Evolutionary conservation across 306 rosid genomes (phyloP).

Genomic region (Sophora flavescens): DNA sequence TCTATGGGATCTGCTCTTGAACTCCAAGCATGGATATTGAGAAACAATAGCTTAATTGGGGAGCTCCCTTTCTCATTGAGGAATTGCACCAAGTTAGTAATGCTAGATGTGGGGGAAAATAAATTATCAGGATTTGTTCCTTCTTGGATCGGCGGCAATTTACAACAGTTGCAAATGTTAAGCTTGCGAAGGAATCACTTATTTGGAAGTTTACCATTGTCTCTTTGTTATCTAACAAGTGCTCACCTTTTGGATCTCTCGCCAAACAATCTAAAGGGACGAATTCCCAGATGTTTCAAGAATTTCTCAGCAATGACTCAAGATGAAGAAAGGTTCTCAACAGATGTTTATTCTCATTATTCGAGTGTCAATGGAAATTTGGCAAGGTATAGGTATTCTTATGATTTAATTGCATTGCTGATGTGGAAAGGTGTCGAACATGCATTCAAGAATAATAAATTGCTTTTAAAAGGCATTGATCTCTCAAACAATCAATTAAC

Average conservation of each 20-base stretch:
- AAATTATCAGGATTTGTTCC: slow-evolving; percentile 5
- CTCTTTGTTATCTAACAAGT: slow-evolving; percentile 9
- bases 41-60: slow-evolving; percentile 27
- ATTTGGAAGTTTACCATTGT: background rate
- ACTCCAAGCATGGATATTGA: background rate
- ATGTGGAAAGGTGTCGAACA: slow-evolving; percentile 39
- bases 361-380: too few species aligned
- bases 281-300: slow-evolving; percentile 10
- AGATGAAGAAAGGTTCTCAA: too few species aligned
- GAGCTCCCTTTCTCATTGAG: background rate
- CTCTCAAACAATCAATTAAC: slow-evolving; percentile 38
- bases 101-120: slow-evolving; percentile 35
- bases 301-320: background rate
- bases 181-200: slow-evolving; percentile 1
- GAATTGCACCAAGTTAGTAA: background rate
- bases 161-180: background rate
- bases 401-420: background rate
- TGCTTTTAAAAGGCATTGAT: slow-evolving; percentile 6
- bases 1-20: slow-evolving; percentile 27
- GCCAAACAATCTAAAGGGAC: background rate
- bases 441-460: background rate
- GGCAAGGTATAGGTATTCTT: background rate
- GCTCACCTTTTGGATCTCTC: slow-evolving; percentile 6
- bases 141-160: background rate
- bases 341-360: too few species aligned